Evolutionary conservation across 1,284 basidiomycete species (phyloP), one percentile per base, ranked within the genome.

Genomic region (Sporisorium exsertum): DNA sequence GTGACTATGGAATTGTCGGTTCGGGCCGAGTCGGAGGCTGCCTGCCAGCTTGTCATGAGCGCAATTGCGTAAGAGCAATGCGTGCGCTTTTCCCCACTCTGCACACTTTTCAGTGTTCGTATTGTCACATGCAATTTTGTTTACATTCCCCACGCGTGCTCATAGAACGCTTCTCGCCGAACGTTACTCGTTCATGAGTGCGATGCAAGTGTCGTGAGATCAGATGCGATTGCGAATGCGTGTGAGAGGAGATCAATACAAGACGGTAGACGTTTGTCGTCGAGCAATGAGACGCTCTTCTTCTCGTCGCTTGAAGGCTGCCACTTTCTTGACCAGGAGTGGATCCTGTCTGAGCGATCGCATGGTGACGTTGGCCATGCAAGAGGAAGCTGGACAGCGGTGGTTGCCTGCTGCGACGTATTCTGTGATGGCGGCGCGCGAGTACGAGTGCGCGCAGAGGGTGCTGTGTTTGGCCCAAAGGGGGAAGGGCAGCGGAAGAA

Each of bases 1-100:
- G 97, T 99, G n/a, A 97, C 94, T 45, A 88, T 99, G 77, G 96
- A 99, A 88, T 87, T 99, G 57, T 89, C 90, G 20, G 95, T 97
- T n/a, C 91, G 96, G 54, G 94, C 94, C 57, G 95, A 99, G 86
- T 91, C 92, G 86, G 91, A 94, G 84, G 90, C 90, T 73, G 93
- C 92, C 26, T 94, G 93, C 81, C 89, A 91, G 80, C 89, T 99
- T 64, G 92, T 99, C 42, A 89, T 98, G 76, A 90, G 92, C 45
- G 96, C 97, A 54, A 95, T 99, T 84, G 80, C 80, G 10, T 81
- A 77, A 45, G 26, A 26, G 26, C 20, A n/a, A 26, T 26, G 2
- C 16, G 13, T 15, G 27, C 45, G 26, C 20, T 37, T 32, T 37
- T 32, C 29, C 29, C 29, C 10, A 32, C 10, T 10, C 20, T 20